phyloP scores from a whole-genome alignment of 2,329 filamentous ascomycete genomes.

The Aschersonia sp. region DNA sequence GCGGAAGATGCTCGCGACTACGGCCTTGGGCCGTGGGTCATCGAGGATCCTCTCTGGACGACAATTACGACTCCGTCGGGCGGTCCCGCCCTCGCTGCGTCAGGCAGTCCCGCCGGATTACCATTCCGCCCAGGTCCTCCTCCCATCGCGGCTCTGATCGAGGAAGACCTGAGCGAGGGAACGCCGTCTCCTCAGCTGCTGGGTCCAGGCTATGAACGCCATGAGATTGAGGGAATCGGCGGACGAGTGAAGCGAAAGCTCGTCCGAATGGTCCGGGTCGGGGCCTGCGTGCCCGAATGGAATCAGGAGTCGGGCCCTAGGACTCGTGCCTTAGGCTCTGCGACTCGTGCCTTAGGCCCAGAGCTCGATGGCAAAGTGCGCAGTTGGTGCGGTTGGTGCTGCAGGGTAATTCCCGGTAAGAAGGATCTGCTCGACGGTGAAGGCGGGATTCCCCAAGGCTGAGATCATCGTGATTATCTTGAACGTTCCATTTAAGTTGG shows the following conservation, averaged over 20 bases:
- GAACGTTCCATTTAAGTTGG: no score
- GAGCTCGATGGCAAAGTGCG: conserved; percentile 56
- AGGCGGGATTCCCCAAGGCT: conserved; percentile 2
- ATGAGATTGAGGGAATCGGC: conserved; percentile 86
- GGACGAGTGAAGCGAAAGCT: conserved; percentile 78
- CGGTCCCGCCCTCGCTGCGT: conserved; percentile 3
- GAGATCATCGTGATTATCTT: not conserved
- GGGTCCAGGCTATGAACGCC: conserved; percentile 63
- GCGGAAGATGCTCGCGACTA: conserved; percentile 53
- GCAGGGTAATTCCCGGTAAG: conserved; percentile 52
- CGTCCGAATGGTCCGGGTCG: conserved; percentile 69
- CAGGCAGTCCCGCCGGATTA: conserved; percentile 5
- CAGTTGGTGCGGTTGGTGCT: conserved; percentile 91
- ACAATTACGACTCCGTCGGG: conserved; percentile 8
- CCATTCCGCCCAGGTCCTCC: conserved; percentile 7
- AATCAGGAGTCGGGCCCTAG: conserved; percentile 55
- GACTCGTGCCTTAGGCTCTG: conserved; percentile 46
- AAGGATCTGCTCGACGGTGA: conserved; percentile 20
- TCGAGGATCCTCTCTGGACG: conserved; percentile 8
- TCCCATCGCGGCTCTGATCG: conserved; percentile 13
- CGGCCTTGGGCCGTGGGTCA: conserved; percentile 8
- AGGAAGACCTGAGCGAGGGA: conserved; percentile 19
- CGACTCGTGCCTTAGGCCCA: conserved; percentile 49
- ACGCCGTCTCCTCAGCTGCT: conserved; percentile 33
- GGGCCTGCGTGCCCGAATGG: conserved; percentile 74